Percentiles rank a stretch among this genome's conserved stretches.
Evolutionary conservation across 148 eudicot genomes (phyloP).

Genomic region (Silene latifolia): DNA sequence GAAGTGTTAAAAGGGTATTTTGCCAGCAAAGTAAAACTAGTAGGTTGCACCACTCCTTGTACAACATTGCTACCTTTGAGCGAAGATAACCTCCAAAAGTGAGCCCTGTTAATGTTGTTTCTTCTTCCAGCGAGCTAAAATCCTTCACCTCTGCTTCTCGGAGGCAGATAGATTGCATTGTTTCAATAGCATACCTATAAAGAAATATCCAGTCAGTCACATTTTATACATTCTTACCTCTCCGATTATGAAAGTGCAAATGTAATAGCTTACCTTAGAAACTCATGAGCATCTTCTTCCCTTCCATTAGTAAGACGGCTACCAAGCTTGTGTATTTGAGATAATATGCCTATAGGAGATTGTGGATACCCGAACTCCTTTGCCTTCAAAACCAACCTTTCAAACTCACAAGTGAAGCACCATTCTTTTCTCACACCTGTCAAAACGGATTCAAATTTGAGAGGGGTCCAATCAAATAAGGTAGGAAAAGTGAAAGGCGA

Average conservation of each 20-base stretch:
- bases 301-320: slow-evolving; percentile 65
- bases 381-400: slow-evolving; percentile 50
- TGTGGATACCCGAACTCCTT: slow-evolving; percentile 50
- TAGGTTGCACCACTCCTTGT: background rate
- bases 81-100: slow-evolving; percentile 88
- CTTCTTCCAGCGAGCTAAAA: slow-evolving; percentile 55
- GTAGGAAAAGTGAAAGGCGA: background rate
- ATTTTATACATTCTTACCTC: slow-evolving; percentile 1
- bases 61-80: slow-evolving; percentile 53
- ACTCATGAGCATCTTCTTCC: slow-evolving; percentile 95
- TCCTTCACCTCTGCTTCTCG: slow-evolving; percentile 47
- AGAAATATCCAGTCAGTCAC: slow-evolving; percentile 14
- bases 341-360: slow-evolving; percentile 59
- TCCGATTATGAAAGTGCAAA: background rate
- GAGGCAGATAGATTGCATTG: slow-evolving; percentile 71
- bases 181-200: slow-evolving; percentile 66
- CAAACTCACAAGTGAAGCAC: slow-evolving; percentile 89
- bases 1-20: background rate
- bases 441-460: slow-evolving; percentile 16
- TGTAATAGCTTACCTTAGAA: slow-evolving; percentile 50
- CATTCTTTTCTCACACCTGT: slow-evolving; percentile 63
- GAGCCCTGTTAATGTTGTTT: slow-evolving; percentile 70
- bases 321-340: slow-evolving; percentile 61
- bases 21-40: background rate
- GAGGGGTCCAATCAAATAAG: background rate